Conservation (phyloP, 2,329 filamentous ascomycete genomes). For the Thyridium curvatum region DNA sequence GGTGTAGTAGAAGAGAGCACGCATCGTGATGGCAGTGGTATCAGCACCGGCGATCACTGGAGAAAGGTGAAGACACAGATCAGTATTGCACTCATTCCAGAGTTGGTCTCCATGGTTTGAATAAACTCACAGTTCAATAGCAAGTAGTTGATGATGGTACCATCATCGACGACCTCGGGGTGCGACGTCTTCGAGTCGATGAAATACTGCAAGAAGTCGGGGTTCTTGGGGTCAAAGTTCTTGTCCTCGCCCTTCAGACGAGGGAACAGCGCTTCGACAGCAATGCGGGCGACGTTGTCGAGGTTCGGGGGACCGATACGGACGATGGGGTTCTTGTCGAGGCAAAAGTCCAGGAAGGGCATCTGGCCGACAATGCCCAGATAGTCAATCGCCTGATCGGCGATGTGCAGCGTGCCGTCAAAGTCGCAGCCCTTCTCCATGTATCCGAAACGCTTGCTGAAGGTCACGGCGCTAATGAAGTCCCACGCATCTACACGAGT, state of each 20-base stretch:
- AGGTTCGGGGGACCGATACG: constrained; percentile 24
- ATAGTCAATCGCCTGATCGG: constrained; percentile 23
- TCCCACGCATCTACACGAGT: constrained; percentile 29
- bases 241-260: constrained; percentile 20
- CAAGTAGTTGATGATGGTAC: constrained; percentile 26
- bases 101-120: too few relatives aligned
- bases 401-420: constrained; percentile 23
- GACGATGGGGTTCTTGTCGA: constrained; percentile 31
- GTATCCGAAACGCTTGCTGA: constrained; percentile 33
- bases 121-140: constrained; percentile 17
- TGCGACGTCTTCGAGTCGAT: constrained; percentile 27
- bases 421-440: constrained; percentile 28
- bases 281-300: constrained; percentile 18
- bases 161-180: constrained; percentile 25
- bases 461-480: constrained; percentile 31
- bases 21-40: constrained; percentile 24
- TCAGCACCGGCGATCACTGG: constrained; percentile 26
- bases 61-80: too few relatives aligned
- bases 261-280: constrained; percentile 19
- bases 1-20: constrained; percentile 26
- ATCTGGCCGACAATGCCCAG: constrained; percentile 18
- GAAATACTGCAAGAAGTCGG: constrained; percentile 33
- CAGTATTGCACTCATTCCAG: too few relatives aligned
- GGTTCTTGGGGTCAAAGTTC: constrained; percentile 13
- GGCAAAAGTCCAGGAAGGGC: constrained; percentile 23